phyloP scores from a whole-genome alignment of 495 filamentous ascomycete species.

The Letharia columbiana region DNA sequence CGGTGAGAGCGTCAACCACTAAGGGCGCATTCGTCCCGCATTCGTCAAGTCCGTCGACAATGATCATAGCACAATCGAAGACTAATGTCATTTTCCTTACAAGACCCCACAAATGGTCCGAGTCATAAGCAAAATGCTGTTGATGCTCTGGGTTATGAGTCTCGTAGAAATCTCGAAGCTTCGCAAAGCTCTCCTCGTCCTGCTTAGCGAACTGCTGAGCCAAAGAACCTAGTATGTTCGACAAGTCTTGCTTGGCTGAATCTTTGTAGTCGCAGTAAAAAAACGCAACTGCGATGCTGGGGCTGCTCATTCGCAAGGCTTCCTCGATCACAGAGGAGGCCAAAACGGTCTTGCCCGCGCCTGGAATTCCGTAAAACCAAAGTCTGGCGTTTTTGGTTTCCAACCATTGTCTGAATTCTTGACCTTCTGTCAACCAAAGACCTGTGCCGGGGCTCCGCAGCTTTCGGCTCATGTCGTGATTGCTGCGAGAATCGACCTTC shows the following conservation, averaged over 20 bases:
- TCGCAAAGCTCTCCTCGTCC: constrained; percentile 28
- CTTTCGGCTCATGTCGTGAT: constrained; percentile 27
- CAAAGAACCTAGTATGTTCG: constrained; percentile 31
- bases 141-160: constrained; percentile 16
- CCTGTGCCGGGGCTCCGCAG: constrained; percentile 33
- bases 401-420: constrained; percentile 30
- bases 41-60: constrained; percentile 34
- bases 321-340: constrained; percentile 24
- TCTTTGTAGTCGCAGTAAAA: constrained; percentile 40
- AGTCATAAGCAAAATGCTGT: constrained; percentile 3
- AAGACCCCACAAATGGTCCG: neutral
- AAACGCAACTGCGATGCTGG: constrained; percentile 27
- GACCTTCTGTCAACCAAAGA: constrained; percentile 30
- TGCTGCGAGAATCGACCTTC: constrained; percentile 23
- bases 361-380: constrained; percentile 37
- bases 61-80: constrained; percentile 25
- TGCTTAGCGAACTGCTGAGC: constrained; percentile 32
- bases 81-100: neutral
- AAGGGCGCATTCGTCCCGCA: constrained; percentile 18
- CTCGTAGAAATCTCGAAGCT: constrained; percentile 26
- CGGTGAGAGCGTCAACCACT: constrained; percentile 19
- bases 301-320: constrained; percentile 12
- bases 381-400: constrained; percentile 21
- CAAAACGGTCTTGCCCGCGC: constrained; percentile 37
- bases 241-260: constrained; percentile 22